Evolutionary conservation across 495 filamentous ascomycete genomes (phyloP).

Genomic region (Trichoderma virens): DNA sequence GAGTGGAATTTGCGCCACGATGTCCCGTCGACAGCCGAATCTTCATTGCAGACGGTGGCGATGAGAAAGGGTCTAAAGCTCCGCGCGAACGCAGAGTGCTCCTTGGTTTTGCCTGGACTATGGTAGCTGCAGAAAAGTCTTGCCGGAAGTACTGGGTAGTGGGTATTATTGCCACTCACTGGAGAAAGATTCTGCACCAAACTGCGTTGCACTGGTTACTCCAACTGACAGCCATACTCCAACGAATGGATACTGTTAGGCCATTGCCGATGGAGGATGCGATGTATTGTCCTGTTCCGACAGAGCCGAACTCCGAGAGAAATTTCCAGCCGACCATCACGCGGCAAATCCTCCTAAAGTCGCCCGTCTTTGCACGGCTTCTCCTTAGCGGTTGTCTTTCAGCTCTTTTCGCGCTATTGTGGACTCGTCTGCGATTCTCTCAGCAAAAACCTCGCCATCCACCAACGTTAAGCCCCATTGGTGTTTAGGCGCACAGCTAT

Average conservation of each 20-base stretch:
- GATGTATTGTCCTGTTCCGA: background rate
- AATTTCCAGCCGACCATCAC: background rate
- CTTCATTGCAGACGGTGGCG: background rate
- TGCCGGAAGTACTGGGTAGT: too few species aligned
- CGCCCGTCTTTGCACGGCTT: background rate
- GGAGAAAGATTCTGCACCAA: too few species aligned
- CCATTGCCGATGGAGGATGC: background rate
- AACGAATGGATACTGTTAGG: background rate
- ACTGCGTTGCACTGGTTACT: too few species aligned
- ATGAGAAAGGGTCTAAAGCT: background rate
- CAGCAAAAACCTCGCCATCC: background rate
- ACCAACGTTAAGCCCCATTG: background rate
- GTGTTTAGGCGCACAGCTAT: background rate
- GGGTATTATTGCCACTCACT: too few species aligned
- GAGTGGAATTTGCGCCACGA: slow-evolving; percentile 9
- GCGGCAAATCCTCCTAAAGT: background rate
- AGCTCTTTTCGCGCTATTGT: background rate
- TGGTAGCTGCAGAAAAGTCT: background rate
- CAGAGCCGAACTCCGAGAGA: slow-evolving; percentile 3
- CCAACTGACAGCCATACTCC: too few species aligned
- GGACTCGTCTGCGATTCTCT: background rate
- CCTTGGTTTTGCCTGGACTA: background rate
- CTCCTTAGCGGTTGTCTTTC: background rate
- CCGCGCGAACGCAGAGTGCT: background rate
- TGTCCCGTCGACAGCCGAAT: slow-evolving; percentile 4